phyloP scores from a whole-genome alignment of 768 basidiomycete genomes.

The Trametes sanguinea region DNA sequence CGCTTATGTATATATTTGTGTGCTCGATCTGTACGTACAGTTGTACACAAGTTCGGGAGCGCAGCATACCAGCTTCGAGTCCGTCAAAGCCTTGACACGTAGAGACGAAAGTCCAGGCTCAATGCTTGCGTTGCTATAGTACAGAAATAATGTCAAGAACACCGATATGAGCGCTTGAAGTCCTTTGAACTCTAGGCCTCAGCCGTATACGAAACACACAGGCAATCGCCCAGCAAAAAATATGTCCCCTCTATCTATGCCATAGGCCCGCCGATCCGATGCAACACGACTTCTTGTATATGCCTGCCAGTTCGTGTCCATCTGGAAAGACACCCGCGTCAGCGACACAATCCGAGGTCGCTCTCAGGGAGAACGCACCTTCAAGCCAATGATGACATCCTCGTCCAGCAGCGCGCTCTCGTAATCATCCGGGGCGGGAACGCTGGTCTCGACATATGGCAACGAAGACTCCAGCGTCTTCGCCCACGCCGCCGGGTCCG shows the following conservation, averaged over 20 bases:
- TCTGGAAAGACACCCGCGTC: neutral
- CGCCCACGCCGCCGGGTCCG: constrained; percentile 20
- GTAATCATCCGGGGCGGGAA: constrained; percentile 20
- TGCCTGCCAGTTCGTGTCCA: constrained; percentile 9
- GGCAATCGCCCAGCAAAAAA: too few species aligned
- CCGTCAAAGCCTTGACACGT: too few species aligned
- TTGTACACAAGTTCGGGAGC: too few species aligned
- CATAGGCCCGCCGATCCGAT: constrained; percentile 9
- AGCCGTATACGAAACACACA: too few species aligned
- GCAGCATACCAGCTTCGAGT: too few species aligned
- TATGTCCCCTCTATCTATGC: neutral
- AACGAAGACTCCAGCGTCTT: constrained; percentile 24
- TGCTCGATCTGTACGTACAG: too few species aligned
- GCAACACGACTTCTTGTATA: constrained; percentile 10
- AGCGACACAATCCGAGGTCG: neutral
- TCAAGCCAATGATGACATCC: constrained; percentile 32
- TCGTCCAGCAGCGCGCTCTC: constrained; percentile 34
- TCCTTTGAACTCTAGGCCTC: too few species aligned
- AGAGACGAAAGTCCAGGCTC: too few species aligned
- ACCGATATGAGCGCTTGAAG: too few species aligned
- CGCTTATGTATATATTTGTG: neutral
- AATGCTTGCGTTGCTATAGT: too few species aligned
- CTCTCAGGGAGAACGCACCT: constrained; percentile 19
- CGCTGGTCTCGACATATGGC: constrained; percentile 29
- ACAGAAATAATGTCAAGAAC: too few species aligned